phyloP scores from a whole-genome alignment of 2,329 filamentous ascomycete species.

The Trichoderma gracile region DNA sequence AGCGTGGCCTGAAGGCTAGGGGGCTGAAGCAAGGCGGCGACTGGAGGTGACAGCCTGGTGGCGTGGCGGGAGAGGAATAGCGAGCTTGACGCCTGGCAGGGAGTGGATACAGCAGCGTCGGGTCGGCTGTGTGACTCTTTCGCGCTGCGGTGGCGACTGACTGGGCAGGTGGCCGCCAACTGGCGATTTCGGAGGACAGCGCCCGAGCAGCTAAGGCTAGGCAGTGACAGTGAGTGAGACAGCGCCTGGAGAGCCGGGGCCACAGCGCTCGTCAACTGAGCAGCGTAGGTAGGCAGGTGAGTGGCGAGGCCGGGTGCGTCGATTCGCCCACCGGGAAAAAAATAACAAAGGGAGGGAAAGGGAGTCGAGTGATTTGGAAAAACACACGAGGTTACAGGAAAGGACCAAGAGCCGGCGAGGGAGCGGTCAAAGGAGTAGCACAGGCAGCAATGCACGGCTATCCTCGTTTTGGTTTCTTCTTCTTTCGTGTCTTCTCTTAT shows the following conservation, averaged over 20 bases:
- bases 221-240: constrained; percentile 26
- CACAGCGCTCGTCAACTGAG: constrained; percentile 22
- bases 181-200: constrained; percentile 43
- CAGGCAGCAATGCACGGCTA: constrained; percentile 21
- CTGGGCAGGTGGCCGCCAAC: constrained; percentile 38
- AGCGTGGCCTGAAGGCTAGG: constrained; percentile 41
- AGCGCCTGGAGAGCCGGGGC: constrained; percentile 23
- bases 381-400: constrained; percentile 1
- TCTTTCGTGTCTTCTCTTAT: not conserved
- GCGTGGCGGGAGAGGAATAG: constrained; percentile 26
- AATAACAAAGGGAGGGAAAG: not conserved
- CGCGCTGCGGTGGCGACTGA: constrained; percentile 41
- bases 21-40: constrained; percentile 34
- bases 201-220: constrained; percentile 29
- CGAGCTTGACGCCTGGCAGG: constrained; percentile 11
- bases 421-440: constrained; percentile 17
- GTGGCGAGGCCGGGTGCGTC: constrained; percentile 24
- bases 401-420: not conserved
- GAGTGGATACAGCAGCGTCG: constrained; percentile 30
- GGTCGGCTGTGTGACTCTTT: constrained; percentile 41
- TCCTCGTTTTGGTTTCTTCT: not conserved
- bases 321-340: constrained; percentile 4
- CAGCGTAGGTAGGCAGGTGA: not conserved
- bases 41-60: constrained; percentile 31
- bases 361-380: constrained; percentile 2